Base-by-base conservation (phyloP, 2,329 filamentous ascomycete genomes). In the Exophiala calicioides region DNA sequence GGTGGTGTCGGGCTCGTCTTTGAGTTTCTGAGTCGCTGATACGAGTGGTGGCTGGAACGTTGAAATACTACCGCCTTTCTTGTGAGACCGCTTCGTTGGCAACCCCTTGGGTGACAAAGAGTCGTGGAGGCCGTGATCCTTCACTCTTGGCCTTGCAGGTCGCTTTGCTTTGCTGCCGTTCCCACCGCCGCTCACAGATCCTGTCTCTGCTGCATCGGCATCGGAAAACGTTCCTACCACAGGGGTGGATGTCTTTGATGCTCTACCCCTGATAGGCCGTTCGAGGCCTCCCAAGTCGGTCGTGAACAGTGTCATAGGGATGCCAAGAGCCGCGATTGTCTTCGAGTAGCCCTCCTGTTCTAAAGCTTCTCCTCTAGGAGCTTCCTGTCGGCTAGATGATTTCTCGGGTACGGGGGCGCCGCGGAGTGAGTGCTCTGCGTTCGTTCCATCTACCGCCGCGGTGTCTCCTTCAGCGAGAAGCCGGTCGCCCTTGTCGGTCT, bases 391-490 rank as follows among this genome's bases (percentile, higher is more conserved):
- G 40, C 52, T 56, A 16, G 43, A 36, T 8, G 53, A 34, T 30
- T 48, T 46, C 26, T 60, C 55, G 13, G 56, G 24, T n/a, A 52
- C 18, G 15, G 52, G 15, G 10, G 50, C 39, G 2, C 51, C 53
- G 24, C 43, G 50, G 82, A 60, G 52, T 3, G 61, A 45, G 3
- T 59, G 54, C 7, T 55, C 59, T 21, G 41, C 58, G 45, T 44
- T 52, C 15, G 34, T 29, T n/a, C 57, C 52, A 29, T 58, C 51
- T 16, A 33, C 33, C n/a, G 52, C 56, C 19, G 78, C 44, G 73
- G 79, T 50, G 79, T 73, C 66, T 79, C 58, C 55, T 46, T 62
- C 61, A n/a, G n/a, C n/a, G 12, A 61, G 32, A 16, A 58, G 27
- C 13, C 63, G 64, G 21, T 66, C 62, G 7, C 52, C 41, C 36